Base-by-base conservation (phyloP, 2,329 filamentous ascomycete species). In the Tolypocladium capitatum region DNA sequence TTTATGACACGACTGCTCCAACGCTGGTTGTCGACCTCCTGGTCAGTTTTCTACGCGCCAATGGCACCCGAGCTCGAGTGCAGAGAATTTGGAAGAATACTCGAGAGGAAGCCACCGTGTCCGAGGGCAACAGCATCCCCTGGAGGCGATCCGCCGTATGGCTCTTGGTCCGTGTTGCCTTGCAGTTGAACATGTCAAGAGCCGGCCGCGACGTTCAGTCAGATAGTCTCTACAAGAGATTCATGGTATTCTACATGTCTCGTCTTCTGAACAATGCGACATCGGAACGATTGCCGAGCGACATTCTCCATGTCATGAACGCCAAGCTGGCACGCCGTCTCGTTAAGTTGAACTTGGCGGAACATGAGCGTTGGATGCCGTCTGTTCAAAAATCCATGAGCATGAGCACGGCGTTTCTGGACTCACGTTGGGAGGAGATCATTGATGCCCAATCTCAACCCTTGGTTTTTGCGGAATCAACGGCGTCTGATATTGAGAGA, bases 1-100 rank as follows among this genome's bases (percentile, higher is more conserved):
- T 24, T 1, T 8, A n/a, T 46, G 49, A 9, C 3, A 73, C 73
- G 0, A 59, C 58, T 0, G 47, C 74, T 46, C 76, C 77, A 0
- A 63, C 57, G 9, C 57, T 78, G 30, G 66, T 81, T 0, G 78
- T 72, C 0, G 68, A 78, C 34, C 63, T 75, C 31, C 62, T 70
- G 7, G 38, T 54, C 1, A 63, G 63, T 0, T 59, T 73, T 16
- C 47, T 77, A 4, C 58, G 65, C 8, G 27, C 46, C 9, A 49
- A 69, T 4, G 72, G 73, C 0, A 45, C 50, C 1, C 44, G 55
- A 0, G 46, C 52, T 7, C 13, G 57, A 1, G 52, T 51, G 0
- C 4, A 43, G 0, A 58, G 60, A 1, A 63, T 80, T 16, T 61
- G 53, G 44, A 81, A 80, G 48, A 61, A 71, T 30, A 74, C 71